A percentile compares a stretch with the other conserved stretches of the same genome.
Conservation (phyloP, 208 protist genomes). For the Leptomonas seymouri region DNA sequence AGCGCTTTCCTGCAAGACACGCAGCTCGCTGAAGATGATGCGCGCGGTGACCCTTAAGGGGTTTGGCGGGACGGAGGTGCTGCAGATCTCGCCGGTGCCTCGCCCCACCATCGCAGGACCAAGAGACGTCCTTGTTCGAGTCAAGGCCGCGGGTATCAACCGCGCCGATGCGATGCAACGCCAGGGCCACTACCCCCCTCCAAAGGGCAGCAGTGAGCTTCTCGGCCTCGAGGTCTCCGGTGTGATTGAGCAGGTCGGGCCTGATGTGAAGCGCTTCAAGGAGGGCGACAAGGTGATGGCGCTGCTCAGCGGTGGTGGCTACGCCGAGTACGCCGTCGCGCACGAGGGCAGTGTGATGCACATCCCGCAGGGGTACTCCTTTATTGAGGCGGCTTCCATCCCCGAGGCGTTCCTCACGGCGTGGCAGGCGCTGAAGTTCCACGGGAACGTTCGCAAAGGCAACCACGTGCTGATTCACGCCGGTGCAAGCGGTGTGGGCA, state of each 20-base stretch:
- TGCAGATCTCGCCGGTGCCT: constrained; percentile 62
- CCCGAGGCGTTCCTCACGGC: constrained; percentile 94
- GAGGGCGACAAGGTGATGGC: constrained; percentile 89
- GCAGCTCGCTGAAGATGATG: constrained; percentile 73
- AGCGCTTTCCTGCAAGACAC: too few relatives aligned
- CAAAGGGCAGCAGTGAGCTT: constrained; percentile 71
- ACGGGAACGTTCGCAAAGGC: constrained; percentile 60
- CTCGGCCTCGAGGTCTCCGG: constrained; percentile 93
- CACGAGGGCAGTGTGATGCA: constrained; percentile 77
- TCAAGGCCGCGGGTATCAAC: constrained; percentile 92
- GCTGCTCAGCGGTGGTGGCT: constrained; percentile 89
- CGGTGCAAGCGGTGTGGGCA: constrained; percentile 90
- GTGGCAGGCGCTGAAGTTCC: constrained; percentile 85
- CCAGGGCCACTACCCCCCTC: constrained; percentile 88
- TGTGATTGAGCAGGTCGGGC: constrained; percentile 69
- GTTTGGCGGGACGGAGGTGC: constrained; percentile 64
- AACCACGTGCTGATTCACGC: constrained; percentile 89
- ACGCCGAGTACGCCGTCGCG: constrained; percentile 90
- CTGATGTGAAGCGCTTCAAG: constrained; percentile 64
- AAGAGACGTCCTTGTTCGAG: constrained; percentile 81
- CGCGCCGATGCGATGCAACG: constrained; percentile 84
- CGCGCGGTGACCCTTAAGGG: constrained; percentile 77
- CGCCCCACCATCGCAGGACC: constrained; percentile 33
- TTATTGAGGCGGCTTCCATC: constrained; percentile 90
- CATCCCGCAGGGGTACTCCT: constrained; percentile 80